Conservation (phyloP, 192 early-diverging fungal genomes). For the Coemansia sp. region DNA sequence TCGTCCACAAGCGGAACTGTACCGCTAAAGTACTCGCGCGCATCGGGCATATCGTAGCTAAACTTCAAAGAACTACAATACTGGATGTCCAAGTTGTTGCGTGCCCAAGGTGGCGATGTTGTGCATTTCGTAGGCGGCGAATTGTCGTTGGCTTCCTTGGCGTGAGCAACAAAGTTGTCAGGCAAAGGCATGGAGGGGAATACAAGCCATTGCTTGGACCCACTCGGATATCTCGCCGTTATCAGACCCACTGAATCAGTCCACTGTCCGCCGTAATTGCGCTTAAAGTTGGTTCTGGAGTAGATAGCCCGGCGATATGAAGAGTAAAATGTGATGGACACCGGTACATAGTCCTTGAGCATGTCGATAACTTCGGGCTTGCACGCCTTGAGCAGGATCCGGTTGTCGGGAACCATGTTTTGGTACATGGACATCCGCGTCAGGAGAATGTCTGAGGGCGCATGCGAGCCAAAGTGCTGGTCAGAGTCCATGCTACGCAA, state of each 20-base stretch:
- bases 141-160: not conserved
- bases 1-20: constrained; percentile 20
- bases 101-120: constrained; percentile 23
- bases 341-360: constrained; percentile 28
- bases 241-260: constrained; percentile 13
- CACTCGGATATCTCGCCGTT: constrained; percentile 32
- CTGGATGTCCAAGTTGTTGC: constrained; percentile 5
- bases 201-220: constrained; percentile 39
- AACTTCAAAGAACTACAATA: not conserved
- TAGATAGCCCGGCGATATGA: constrained; percentile 29
- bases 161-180: not conserved
- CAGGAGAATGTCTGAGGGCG: constrained; percentile 16
- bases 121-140: not conserved
- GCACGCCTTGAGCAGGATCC: constrained; percentile 17
- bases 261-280: constrained; percentile 21
- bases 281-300: constrained; percentile 35
- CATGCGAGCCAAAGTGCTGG: constrained; percentile 7
- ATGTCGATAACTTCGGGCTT: not conserved
- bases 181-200: constrained; percentile 15
- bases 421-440: constrained; percentile 18
- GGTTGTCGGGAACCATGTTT: constrained; percentile 15
- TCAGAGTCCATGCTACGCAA: constrained; percentile 25
- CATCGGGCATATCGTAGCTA: constrained; percentile 2
- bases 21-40: not conserved
- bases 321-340: constrained; percentile 30